Evolutionary conservation across 2,329 filamentous ascomycete species (phyloP), one percentile per base, ranked within the genome.

Genomic region (Nemania serpens): DNA sequence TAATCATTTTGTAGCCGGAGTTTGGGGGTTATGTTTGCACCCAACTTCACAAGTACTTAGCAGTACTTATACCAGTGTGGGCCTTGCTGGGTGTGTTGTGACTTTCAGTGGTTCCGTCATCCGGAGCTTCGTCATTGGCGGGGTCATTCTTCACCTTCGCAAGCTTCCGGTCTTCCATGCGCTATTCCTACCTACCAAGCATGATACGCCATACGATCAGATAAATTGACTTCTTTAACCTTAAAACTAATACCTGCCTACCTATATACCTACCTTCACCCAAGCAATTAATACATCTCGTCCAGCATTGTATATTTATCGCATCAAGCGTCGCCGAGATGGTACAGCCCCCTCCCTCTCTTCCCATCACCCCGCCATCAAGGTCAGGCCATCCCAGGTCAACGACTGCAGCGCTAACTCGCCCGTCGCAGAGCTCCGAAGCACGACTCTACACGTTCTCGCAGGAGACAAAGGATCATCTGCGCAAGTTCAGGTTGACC

Each of bases 381-480:
- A n/a, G 15, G 15, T 47, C 36, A 22, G 15, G 13, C 13, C 20
- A n/a, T n/a, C n/a, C n/a, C n/a, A n/a, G n/a, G n/a, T n/a, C n/a
- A n/a, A n/a, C n/a, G n/a, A n/a, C 46, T 15, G 15, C n/a, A 29
- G 41, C 42, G 36, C 58, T 60, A 58, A 65, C 59, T 47, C 3
- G 36, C 46, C 20, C 45, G 42, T 22, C 47, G 39, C 62, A 82
- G 80, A 77, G 88, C 71, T 96, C 93, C 73, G 93, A 97, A 82
- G 88, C 92, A 64, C 85, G 93, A 69, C 84, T 98, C 65, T 98
- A 97, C 80, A 91, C 91, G 61, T 96, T 98, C 85, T 96, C 93
- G 34, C 85, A 88, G 66, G 91, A 95, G 78, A 97, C 92, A 47
- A 95, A 90, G 78, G 88, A 93, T 67, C 89, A 93, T 73, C 86